Conservation (phyloP, 1,139 yeast genomes). For the Hemisphaericaspora lyxosophila region DNA sequence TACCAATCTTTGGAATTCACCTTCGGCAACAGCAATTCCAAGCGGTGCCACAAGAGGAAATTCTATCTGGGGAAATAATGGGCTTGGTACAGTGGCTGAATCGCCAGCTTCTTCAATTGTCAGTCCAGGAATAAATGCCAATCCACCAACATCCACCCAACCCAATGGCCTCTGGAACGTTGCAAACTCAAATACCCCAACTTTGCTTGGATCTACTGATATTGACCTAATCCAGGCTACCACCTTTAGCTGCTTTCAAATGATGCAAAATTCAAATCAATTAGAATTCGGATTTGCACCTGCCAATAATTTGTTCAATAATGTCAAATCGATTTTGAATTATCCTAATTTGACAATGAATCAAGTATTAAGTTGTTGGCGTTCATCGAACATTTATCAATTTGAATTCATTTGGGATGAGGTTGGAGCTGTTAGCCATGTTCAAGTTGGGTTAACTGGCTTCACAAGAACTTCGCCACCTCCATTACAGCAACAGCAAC, state of each 20-base stretch:
- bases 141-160: neutral
- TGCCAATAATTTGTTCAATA: conserved; percentile 32
- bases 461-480: conserved; percentile 10
- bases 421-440: conserved; percentile 45
- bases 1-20: conserved; percentile 23
- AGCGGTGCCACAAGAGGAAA: conserved; percentile 21
- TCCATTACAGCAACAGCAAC: conserved; percentile 4
- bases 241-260: conserved; percentile 36
- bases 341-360: conserved; percentile 34
- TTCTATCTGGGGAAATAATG: conserved; percentile 33
- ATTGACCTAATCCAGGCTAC: conserved; percentile 17
- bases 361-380: conserved; percentile 40
- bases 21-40: conserved; percentile 4
- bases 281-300: conserved; percentile 43
- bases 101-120: neutral
- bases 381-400: conserved; percentile 22
- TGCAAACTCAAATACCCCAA: neutral
- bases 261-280: conserved; percentile 31
- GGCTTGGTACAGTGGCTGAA: conserved; percentile 1
- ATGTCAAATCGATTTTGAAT: conserved; percentile 29
- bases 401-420: conserved; percentile 52
- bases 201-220: conserved; percentile 5
- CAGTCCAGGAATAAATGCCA: conserved; percentile 1
- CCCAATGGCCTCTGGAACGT: conserved; percentile 14
- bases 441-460: conserved; percentile 26